phyloP scores from a whole-genome alignment of 495 filamentous ascomycete species.

The Penicillium samsonianum region DNA sequence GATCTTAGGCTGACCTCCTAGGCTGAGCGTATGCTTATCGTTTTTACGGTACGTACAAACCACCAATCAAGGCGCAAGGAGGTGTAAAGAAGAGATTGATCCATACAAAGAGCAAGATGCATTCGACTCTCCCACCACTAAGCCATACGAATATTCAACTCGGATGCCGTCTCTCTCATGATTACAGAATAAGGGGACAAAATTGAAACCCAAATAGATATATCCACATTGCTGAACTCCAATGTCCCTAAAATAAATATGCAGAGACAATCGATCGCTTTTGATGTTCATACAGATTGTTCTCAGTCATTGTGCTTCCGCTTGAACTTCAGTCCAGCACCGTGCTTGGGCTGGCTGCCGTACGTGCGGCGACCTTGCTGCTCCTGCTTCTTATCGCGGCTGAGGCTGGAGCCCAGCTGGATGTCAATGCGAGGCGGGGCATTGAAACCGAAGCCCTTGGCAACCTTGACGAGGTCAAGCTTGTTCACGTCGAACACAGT shows the following conservation, averaged over 20 bases:
- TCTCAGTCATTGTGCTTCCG: constrained; percentile 40
- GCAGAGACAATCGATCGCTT: constrained; percentile 29
- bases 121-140: not conserved
- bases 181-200: constrained; percentile 2
- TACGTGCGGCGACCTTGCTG: constrained; percentile 74
- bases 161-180: not conserved
- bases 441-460: constrained; percentile 89
- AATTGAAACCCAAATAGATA: constrained; percentile 30
- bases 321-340: constrained; percentile 50
- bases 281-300: constrained; percentile 27
- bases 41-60: not conserved
- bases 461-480: constrained; percentile 88
- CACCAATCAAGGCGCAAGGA: not conserved
- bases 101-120: not conserved
- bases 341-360: constrained; percentile 64
- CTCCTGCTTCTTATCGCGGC: constrained; percentile 78
- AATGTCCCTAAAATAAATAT: constrained; percentile 28
- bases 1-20: not conserved
- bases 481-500: constrained; percentile 93
- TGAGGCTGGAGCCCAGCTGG: constrained; percentile 81
- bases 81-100: not conserved
- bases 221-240: constrained; percentile 36
- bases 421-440: constrained; percentile 92
- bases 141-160: not conserved
- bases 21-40: not conserved